Evolutionary conservation across 805 yeast species (phyloP).

Genomic region (Hanseniaspora meyeri): DNA sequence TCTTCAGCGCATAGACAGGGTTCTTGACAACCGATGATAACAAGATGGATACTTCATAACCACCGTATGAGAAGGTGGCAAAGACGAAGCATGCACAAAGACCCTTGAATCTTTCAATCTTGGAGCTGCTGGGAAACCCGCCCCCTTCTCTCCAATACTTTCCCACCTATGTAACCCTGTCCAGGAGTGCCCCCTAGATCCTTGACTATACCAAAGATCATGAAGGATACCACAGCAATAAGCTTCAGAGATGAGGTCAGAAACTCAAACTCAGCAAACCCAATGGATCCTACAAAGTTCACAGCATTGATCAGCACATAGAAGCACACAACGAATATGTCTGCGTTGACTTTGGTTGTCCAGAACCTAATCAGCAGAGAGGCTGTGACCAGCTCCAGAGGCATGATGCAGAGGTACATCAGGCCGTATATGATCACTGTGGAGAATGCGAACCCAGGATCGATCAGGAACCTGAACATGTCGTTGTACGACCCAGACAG

Average conservation of each 20-base stretch:
- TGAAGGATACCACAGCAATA: constrained; percentile 37
- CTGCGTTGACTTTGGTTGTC: constrained; percentile 40
- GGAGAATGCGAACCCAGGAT: constrained; percentile 45
- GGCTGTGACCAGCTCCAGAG: constrained; percentile 49
- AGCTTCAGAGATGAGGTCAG: constrained; percentile 38
- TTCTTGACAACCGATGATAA: constrained; percentile 67
- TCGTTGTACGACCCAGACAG: constrained; percentile 43
- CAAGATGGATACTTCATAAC: constrained; percentile 60
- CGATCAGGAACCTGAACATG: constrained; percentile 40
- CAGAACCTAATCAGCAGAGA: constrained; percentile 47
- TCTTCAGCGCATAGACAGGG: constrained; percentile 56
- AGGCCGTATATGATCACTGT: constrained; percentile 43
- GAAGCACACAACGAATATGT: constrained; percentile 49
- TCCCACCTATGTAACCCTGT: constrained; percentile 38
- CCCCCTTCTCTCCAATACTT: constrained; percentile 38
- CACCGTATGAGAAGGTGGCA: constrained; percentile 67
- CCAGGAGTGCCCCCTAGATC: constrained; percentile 45
- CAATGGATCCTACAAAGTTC: constrained; percentile 41
- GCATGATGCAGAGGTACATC: constrained; percentile 45
- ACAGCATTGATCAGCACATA: constrained; percentile 36
- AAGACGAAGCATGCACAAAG: constrained; percentile 61
- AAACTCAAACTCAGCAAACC: constrained; percentile 49
- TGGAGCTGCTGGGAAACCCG: constrained; percentile 35
- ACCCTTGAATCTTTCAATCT: constrained; percentile 39
- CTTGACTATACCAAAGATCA: constrained; percentile 36